These are phyloP conservation scores for Camellia lanceoleosa DNA, from an alignment of 148 eudicot species.

Conservation along the genomic window DNA sequence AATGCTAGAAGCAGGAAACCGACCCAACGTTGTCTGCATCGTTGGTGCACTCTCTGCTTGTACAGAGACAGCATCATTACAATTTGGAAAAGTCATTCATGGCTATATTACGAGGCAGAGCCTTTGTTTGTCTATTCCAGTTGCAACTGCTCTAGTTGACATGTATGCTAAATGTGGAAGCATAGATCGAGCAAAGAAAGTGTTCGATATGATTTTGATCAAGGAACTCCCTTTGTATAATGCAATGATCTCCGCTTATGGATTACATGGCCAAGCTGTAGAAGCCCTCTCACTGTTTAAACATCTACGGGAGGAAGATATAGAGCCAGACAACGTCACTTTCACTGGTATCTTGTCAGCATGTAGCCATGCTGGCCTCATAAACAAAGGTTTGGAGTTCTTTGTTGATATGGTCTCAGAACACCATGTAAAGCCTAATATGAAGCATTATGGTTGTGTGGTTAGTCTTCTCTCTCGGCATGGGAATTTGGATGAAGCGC, in stretches of 20 bases:
- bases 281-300: slow-evolving; percentile 41
- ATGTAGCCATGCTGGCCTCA: slow-evolving; percentile 41
- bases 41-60: slow-evolving; percentile 40
- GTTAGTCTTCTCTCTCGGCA: slow-evolving; percentile 38
- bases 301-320: slow-evolving; percentile 26
- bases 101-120: slow-evolving; percentile 33
- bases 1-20: slow-evolving; percentile 41
- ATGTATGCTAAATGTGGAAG: slow-evolving; percentile 60
- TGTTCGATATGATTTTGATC: slow-evolving; percentile 26
- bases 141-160: slow-evolving; percentile 46
- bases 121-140: slow-evolving; percentile 20
- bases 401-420: slow-evolving; percentile 30
- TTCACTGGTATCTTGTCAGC: slow-evolving; percentile 49
- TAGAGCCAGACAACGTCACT: slow-evolving; percentile 40
- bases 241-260: slow-evolving; percentile 31
- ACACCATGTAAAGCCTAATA: slow-evolving; percentile 28
- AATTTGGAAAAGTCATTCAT: slow-evolving; percentile 40
- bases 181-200: slow-evolving; percentile 28
- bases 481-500: slow-evolving; percentile 38
- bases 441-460: slow-evolving; percentile 44
- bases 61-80: slow-evolving; percentile 28
- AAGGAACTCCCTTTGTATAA: slow-evolving; percentile 31
- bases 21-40: slow-evolving; percentile 36
- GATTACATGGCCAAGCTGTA: slow-evolving; percentile 35
- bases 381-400: slow-evolving; percentile 33